phyloP scores from a whole-genome alignment of 1,139 yeast genomes.

The Hyphopichia wangnamkhiaoensis region DNA sequence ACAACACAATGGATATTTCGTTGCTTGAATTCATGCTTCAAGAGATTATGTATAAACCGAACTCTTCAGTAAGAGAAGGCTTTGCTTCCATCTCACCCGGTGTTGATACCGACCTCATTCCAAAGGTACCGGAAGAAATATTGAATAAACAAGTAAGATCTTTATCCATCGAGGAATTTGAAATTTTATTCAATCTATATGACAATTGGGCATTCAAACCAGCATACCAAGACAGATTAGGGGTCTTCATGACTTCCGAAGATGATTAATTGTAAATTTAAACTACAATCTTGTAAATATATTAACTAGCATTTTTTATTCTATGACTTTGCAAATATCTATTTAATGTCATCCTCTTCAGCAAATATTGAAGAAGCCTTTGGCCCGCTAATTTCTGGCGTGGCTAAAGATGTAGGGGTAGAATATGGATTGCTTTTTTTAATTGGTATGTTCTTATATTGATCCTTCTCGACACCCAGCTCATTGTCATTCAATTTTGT shows the following conservation, averaged over 20 bases:
- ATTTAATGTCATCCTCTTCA: conserved; percentile 2
- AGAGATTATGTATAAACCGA: conserved; percentile 57
- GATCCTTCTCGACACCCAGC: neutral
- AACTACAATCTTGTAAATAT: neutral
- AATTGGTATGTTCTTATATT: neutral
- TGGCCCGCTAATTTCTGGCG: neutral
- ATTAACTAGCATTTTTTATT: neutral
- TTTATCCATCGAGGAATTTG: conserved; percentile 56
- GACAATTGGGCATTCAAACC: conserved; percentile 90
- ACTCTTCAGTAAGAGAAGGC: conserved; percentile 49
- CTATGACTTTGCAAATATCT: neutral
- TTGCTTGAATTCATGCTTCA: conserved; percentile 69
- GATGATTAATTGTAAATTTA: neutral
- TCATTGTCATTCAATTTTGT: neutral
- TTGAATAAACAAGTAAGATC: conserved; percentile 49
- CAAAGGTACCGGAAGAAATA: conserved; percentile 35
- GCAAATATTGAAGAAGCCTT: conserved; percentile 6
- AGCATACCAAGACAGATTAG: conserved; percentile 6
- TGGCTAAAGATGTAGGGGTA: neutral
- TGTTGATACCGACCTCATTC: conserved; percentile 61
- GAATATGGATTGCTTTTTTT: neutral
- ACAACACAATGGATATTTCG: conserved; percentile 45
- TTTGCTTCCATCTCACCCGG: conserved; percentile 76
- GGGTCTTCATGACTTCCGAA: neutral
- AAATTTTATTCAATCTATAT: conserved; percentile 51